Conservation (phyloP, 768 basidiomycete genomes). For the Lepiota brunneoincarnata region DNA sequence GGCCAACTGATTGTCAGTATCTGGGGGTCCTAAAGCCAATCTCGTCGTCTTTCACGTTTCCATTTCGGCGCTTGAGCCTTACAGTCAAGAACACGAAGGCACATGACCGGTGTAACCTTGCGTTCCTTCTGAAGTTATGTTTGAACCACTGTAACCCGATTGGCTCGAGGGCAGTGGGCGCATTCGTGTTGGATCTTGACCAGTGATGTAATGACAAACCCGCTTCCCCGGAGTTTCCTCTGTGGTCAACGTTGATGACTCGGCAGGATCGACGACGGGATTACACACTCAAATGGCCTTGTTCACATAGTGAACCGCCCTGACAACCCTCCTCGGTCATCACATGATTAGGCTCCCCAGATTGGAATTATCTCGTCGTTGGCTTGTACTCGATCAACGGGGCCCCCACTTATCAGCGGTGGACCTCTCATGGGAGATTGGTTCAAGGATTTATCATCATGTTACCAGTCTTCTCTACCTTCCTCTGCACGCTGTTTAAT, state of each 20-base stretch:
- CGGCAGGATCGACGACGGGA: background rate
- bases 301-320: background rate
- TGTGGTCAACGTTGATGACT: background rate
- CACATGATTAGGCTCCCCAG: background rate
- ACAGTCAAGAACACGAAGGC: background rate
- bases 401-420: no score
- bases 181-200: no score
- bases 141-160: background rate
- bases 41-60: constrained; percentile 6
- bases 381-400: no score
- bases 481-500: no score
- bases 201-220: no score
- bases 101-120: background rate
- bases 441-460: no score
- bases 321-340: background rate
- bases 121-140: no score
- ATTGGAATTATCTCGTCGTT: no score
- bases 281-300: background rate
- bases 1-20: background rate
- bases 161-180: background rate
- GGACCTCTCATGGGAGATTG: no score
- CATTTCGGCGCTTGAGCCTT: background rate
- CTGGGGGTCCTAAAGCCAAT: background rate
- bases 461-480: no score
- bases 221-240: background rate